These are phyloP conservation scores for Lactarius hengduanensis DNA, from an alignment of 768 basidiomycete species.

Conservation along the genomic window DNA sequence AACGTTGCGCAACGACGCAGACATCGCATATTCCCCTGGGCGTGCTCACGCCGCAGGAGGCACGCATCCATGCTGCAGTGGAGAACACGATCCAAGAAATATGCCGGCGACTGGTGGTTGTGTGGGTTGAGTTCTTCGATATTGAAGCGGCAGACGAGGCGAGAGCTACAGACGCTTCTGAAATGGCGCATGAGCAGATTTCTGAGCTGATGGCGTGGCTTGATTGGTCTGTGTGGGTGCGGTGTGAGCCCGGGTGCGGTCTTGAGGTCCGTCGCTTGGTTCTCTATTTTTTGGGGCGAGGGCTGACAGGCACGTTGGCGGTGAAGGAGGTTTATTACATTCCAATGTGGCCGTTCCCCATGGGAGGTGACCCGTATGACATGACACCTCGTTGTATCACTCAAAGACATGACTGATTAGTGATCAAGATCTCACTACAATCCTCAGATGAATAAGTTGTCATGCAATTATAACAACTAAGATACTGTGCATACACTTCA, in stretches of 20 bases:
- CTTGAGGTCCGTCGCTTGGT: slow-evolving; percentile 20
- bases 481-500: no score
- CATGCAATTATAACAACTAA: no score
- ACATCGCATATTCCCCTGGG: neutral
- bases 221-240: slow-evolving; percentile 30
- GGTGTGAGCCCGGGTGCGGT: slow-evolving; percentile 24
- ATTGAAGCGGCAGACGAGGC: slow-evolving; percentile 21
- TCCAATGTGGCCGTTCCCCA: slow-evolving; percentile 27
- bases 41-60: slow-evolving; percentile 27
- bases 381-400: slow-evolving; percentile 24
- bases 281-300: neutral
- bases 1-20: slow-evolving; percentile 25
- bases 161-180: neutral
- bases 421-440: no score
- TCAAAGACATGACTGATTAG: no score
- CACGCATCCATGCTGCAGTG: slow-evolving; percentile 21
- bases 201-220: slow-evolving; percentile 29
- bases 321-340: slow-evolving; percentile 22
- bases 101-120: slow-evolving; percentile 24
- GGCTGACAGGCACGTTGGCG: neutral
- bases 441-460: no score
- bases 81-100: slow-evolving; percentile 15
- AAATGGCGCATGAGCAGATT: slow-evolving; percentile 11
- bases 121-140: slow-evolving; percentile 29
- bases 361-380: slow-evolving; percentile 15